phyloP scores from a whole-genome alignment of 2,329 filamentous ascomycete species.

The Pyrenophora graminea region DNA sequence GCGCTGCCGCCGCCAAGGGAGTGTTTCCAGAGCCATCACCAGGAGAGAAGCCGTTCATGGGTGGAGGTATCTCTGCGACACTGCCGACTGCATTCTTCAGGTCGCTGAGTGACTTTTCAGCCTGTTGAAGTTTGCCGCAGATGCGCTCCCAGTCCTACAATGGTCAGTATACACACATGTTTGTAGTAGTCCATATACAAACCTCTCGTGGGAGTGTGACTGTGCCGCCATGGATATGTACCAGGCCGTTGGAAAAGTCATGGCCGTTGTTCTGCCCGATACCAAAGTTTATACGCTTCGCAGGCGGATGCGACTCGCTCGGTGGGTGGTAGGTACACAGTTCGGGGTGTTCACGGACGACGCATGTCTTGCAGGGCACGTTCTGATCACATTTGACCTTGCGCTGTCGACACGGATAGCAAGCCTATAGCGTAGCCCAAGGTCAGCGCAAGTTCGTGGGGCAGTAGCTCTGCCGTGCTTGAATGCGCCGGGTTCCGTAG shows the following conservation, averaged over 20 bases:
- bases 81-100: slow-evolving; percentile 48
- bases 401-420: slow-evolving; percentile 55
- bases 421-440: slow-evolving; percentile 39
- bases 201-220: slow-evolving; percentile 48
- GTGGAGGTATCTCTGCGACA: slow-evolving; percentile 42
- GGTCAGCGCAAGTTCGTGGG: slow-evolving; percentile 28
- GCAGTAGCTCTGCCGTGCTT: slow-evolving; percentile 10
- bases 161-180: slow-evolving; percentile 23
- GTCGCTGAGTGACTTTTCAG: slow-evolving; percentile 54
- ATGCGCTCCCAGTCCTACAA: slow-evolving; percentile 53
- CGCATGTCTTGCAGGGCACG: slow-evolving; percentile 56
- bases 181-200: slow-evolving; percentile 4
- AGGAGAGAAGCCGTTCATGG: slow-evolving; percentile 41
- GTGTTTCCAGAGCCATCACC: slow-evolving; percentile 36
- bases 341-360: slow-evolving; percentile 57
- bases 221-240: slow-evolving; percentile 46
- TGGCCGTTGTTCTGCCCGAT: slow-evolving; percentile 40
- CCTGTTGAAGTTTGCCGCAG: slow-evolving; percentile 53
- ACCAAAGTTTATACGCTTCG: slow-evolving; percentile 44
- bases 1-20: slow-evolving; percentile 39
- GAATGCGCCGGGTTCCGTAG: slow-evolving; percentile 20
- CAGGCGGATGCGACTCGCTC: slow-evolving; percentile 46
- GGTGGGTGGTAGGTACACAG: slow-evolving; percentile 52
- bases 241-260: slow-evolving; percentile 46
- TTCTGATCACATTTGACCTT: slow-evolving; percentile 55